Percentiles rank a stretch among this genome's conserved stretches.
Conservation (phyloP, 2,329 filamentous ascomycete species). For the Fusarium subtropicale region DNA sequence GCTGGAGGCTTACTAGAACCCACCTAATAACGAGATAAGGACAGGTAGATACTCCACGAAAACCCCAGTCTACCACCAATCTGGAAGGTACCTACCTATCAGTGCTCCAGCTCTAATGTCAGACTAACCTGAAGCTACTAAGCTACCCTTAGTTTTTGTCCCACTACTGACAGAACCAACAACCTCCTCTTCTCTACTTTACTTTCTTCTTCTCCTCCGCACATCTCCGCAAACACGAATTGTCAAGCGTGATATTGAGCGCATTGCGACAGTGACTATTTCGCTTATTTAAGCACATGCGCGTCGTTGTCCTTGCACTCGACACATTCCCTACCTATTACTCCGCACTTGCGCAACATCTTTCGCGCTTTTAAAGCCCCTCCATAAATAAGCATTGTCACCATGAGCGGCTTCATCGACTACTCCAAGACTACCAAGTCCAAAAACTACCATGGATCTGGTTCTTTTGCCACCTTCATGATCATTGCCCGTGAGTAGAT, state of each 20-base stretch:
- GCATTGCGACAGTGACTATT: slow-evolving; percentile 15
- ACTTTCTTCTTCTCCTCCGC: slow-evolving; percentile 18
- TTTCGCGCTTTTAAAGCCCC: slow-evolving; percentile 26
- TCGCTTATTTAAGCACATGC: slow-evolving; percentile 7
- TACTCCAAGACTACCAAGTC: slow-evolving; percentile 69
- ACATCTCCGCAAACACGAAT: slow-evolving; percentile 16
- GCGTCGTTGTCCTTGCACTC: neutral
- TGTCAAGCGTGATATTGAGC: slow-evolving; percentile 13
- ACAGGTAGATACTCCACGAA: slow-evolving; percentile 26
- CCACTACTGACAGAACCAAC: slow-evolving; percentile 11
- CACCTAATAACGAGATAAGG: slow-evolving; percentile 17
- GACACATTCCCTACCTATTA: neutral
- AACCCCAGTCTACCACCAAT: slow-evolving; percentile 43
- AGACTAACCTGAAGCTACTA: slow-evolving; percentile 14
- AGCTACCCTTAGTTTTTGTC: slow-evolving; percentile 26
- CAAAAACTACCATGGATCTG: slow-evolving; percentile 67
- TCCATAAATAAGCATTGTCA: slow-evolving; percentile 28
- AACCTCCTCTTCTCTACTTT: slow-evolving; percentile 24
- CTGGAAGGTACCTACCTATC: slow-evolving; percentile 44
- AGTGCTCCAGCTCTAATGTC: neutral
- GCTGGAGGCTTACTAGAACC: neutral
- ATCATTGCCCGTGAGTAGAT: slow-evolving; percentile 87
- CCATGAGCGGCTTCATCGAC: slow-evolving; percentile 58
- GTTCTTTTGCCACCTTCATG: slow-evolving; percentile 94
- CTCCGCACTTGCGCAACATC: slow-evolving; percentile 21